Base-by-base conservation (phyloP, 1,139 yeast genomes). In the Saccharomycopsis phalli region DNA sequence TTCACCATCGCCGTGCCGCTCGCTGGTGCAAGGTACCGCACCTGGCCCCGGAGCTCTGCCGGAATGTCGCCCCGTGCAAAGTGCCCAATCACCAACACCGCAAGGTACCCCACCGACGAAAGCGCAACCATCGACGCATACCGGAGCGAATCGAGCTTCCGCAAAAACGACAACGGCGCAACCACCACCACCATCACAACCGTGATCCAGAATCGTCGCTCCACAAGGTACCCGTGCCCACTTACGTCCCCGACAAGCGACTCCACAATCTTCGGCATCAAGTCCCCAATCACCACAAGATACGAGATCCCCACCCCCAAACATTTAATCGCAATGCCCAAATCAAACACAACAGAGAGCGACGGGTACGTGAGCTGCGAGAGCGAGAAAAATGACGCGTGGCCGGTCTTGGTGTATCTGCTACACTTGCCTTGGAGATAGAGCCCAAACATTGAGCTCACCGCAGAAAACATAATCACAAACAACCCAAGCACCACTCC, bases 241-340 rank as follows among this genome's bases (percentile, higher is more conserved):
- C 40, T 37, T 6, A 50, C 17, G 27, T 47, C 52, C 0, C 62
- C 50, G 2, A 54, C 51, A 28, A 76, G 53, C 16, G 73, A 66
- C 42, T 67, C 71, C 53, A 71, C 59, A 37, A 81, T 76, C 50
- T 77, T 78, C 2, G 91, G 91, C 76, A 79, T 69, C 53, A 81
- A 65, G 56, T 81, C 88, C 4, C 88, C 91, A 49, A 80, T 77
- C 29, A 81, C 84, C 40, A 81, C 84, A 53, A 81, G 62, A 52
- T 81, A 81, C 38, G 82, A 74, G 2, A 80, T 72, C 0, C 84
- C 87, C 3, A 81, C 88, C n/a, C 91, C 91, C 57, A 81, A 78
- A 53, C 88, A 80, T 58, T 88, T 93, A 50, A 88, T 65, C 14
- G 95, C 94, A 49, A 88, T 88, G 7, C 96, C 96, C 8, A 79